phyloP scores from a whole-genome alignment of 1,284 basidiomycete genomes.

The Tausonia pullulans region DNA sequence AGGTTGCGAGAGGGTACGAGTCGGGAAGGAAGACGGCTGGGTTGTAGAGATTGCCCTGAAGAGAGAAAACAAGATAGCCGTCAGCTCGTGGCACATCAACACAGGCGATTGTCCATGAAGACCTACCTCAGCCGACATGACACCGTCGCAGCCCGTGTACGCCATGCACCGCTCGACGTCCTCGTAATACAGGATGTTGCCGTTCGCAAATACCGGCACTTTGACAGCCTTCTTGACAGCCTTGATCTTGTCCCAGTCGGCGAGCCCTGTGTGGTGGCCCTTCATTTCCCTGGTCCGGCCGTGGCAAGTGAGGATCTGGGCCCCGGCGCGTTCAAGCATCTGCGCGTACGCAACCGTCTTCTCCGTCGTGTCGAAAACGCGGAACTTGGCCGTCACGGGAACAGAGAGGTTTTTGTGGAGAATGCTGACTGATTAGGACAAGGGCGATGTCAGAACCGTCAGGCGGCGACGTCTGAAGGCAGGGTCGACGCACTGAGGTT shows the following conservation, averaged over 20 bases:
- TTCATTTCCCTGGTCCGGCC: slow-evolving; percentile 85
- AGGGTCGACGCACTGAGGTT: slow-evolving; percentile 51
- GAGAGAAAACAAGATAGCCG: neutral
- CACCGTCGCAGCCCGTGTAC: slow-evolving; percentile 74
- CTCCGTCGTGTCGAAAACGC: slow-evolving; percentile 73
- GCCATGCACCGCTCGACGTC: slow-evolving; percentile 69
- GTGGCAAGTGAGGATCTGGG: slow-evolving; percentile 89
- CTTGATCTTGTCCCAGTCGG: slow-evolving; percentile 72
- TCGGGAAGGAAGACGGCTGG: slow-evolving; percentile 60
- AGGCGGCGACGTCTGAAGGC: neutral
- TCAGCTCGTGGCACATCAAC: neutral
- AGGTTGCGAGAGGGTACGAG: slow-evolving; percentile 49
- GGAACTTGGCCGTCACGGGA: slow-evolving; percentile 93
- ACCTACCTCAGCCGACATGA: slow-evolving; percentile 77
- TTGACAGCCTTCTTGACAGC: slow-evolving; percentile 78
- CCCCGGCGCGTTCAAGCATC: slow-evolving; percentile 90
- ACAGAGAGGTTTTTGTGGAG: slow-evolving; percentile 71
- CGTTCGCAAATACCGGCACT: slow-evolving; percentile 92
- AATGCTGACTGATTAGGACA: slow-evolving; percentile 52
- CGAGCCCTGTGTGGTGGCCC: slow-evolving; percentile 68
- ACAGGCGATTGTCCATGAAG: neutral
- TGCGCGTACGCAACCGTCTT: slow-evolving; percentile 86
- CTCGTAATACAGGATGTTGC: slow-evolving; percentile 76
- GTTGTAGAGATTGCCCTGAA: slow-evolving; percentile 76
- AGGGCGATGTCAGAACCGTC: slow-evolving; percentile 3